Conservation (phyloP, 257 asterid genomes). For the Ilex aquifolium region DNA sequence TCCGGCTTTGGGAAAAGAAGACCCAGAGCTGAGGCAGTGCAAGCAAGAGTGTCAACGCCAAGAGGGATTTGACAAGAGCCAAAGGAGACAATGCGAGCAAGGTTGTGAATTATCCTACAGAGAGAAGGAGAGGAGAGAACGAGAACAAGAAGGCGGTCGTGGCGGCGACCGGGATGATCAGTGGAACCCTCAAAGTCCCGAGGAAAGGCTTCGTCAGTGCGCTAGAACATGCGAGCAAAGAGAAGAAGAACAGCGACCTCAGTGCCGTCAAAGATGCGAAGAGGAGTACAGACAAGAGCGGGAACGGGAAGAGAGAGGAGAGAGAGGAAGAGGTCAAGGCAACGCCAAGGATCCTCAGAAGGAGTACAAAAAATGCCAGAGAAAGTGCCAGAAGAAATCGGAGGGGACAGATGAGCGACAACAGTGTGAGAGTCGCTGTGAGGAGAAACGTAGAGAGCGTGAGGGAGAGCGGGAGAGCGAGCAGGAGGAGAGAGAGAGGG, state of each 20-base stretch:
- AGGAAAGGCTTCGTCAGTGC: slow-evolving; percentile 24
- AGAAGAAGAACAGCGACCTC: background rate
- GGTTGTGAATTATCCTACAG: slow-evolving; percentile 16
- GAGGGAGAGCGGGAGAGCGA: no score
- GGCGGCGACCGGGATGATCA: background rate
- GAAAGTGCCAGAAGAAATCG: slow-evolving; percentile 5
- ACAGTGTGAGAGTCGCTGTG: no score
- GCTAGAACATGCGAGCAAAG: slow-evolving; percentile 8
- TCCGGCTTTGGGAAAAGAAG: slow-evolving; percentile 11
- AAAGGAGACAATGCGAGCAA: slow-evolving; percentile 14
- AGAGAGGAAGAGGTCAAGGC: background rate
- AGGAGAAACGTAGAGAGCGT: background rate
- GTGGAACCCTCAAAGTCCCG: slow-evolving; percentile 17
- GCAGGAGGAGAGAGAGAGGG: background rate
- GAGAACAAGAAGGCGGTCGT: background rate
- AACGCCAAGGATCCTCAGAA: slow-evolving; percentile 5
- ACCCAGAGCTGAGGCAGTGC: slow-evolving; percentile 35
- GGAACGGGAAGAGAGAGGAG: slow-evolving; percentile 8
- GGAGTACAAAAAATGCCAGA: slow-evolving; percentile 13
- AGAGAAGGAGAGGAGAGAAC: slow-evolving; percentile 10
- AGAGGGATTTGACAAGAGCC: slow-evolving; percentile 1
- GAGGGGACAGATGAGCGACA: background rate
- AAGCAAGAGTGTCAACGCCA: slow-evolving; percentile 23
- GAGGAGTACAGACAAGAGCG: slow-evolving; percentile 10
- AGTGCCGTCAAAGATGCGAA: slow-evolving; percentile 7